These are phyloP conservation scores for Amanita thiersii DNA, from an alignment of 768 basidiomycete species.

Conservation along the genomic window DNA sequence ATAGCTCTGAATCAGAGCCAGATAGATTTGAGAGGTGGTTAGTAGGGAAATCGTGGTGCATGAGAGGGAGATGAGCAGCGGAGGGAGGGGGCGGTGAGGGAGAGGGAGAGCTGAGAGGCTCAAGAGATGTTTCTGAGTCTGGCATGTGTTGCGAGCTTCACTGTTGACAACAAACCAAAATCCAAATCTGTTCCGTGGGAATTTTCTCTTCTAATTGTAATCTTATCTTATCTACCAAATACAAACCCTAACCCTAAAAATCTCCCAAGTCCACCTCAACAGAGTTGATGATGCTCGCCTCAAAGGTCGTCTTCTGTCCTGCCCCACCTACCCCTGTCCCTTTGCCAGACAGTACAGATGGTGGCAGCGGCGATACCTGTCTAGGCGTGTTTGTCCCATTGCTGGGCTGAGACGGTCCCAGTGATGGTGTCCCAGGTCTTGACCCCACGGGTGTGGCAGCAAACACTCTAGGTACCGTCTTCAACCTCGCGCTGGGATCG, in stretches of 20 bases:
- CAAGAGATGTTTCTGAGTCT: conserved; percentile 56
- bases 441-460: conserved; percentile 49
- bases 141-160: too few relatives aligned
- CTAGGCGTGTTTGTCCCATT: conserved; percentile 10
- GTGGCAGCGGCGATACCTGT: conserved; percentile 19
- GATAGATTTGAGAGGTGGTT: conserved; percentile 28
- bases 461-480: conserved; percentile 52
- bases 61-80: conserved; percentile 7
- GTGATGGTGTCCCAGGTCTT: conserved; percentile 42
- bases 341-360: conserved; percentile 12
- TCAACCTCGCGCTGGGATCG: conserved; percentile 64
- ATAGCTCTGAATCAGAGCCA: conserved; percentile 69
- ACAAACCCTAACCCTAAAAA: conserved; percentile 4
- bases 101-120: conserved; percentile 59
- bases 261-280: conserved; percentile 9
- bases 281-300: conserved; percentile 35
- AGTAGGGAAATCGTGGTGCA: not conserved
- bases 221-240: conserved; percentile 34
- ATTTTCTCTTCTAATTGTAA: conserved; percentile 1
- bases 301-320: conserved; percentile 31
- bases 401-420: conserved; percentile 19
- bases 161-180: conserved; percentile 2
- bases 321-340: not conserved
- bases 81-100: conserved; percentile 39
- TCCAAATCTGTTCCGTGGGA: not conserved